Base-by-base conservation (phyloP, 1,284 basidiomycete species). In the Caloboletus firmus region DNA sequence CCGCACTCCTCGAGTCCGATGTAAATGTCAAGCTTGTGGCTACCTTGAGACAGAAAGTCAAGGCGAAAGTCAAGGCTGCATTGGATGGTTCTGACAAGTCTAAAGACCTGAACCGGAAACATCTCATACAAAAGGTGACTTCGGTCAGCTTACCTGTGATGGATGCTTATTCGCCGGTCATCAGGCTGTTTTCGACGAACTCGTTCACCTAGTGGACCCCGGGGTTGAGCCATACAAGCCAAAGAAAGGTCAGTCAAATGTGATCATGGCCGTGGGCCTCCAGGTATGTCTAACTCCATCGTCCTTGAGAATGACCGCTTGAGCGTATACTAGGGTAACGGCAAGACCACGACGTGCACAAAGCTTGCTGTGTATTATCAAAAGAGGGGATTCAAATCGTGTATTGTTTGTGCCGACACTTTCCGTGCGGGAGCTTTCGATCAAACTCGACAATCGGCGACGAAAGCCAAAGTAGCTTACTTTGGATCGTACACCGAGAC, bases 391-490 rank as follows among this genome's bases (percentile, higher is more conserved):
- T 94, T 98, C 82, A 95, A 95, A 70, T 92, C 95, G n/a, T 94
- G 90, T 62, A 93, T 99, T 46, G 97, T 99, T 63, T 99, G 97
- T 67, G 97, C 97, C 26, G 97, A 99, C 74, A 99, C 97, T 3
- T 99, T 99, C 81, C 92, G 97, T 76, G 97, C 97, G 6, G 97
- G 97, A 60, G 97, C 97, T 41, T 99, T 99, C 73, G 97, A 99
- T 73, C 97, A 99, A 81, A 99, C 88, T 62, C 91, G 91, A 68
- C 86, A 90, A 74, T 93, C 85, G 24, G 97, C 97, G 10, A 97
- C 95, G 32, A 98, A 98, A 75, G 97, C 96, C 49, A 98, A 97
- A 72, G 94, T 99, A 15, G 95, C 97, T 12, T 99, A 98, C 82
- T 99, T 95, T 75, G 97, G 97, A 45, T 95, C 92, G 36, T 98